Base-by-base conservation (phyloP, 345 rosid genomes). In the Gossypium herbaceum region DNA sequence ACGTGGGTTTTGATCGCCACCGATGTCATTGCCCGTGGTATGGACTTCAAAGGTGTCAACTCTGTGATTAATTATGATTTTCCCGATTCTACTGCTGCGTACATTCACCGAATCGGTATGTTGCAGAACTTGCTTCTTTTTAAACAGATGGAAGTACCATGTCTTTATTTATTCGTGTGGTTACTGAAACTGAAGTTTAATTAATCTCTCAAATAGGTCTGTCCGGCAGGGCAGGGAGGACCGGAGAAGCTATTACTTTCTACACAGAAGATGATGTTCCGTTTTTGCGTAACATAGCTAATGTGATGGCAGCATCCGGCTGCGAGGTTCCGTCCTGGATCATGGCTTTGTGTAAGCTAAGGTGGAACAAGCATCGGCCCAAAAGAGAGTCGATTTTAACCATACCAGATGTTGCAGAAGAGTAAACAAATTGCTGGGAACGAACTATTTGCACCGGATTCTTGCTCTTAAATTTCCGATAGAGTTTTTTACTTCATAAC, bases 1-100 rank as follows among this genome's bases (percentile, higher is more conserved):
- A 90, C 85, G 50, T 94, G 99, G 97, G 94, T 94, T 57, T 77
- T 94, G 77, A 93, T 95, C 24, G 98, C 98, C 60, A 95, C 97
- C 29, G 98, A 95, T 84, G 94, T 95, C 71, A 84, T 95, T 34
- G 97, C 97, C 57, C 91, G 97, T 24, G 98, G 98, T 39, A 91
- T 95, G 99, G 99, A 95, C 83, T 95, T 95, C 85, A 95, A 95
- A 83, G 98, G 98, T 25, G 87, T 93, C 80, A 90, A 89, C 79
- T 91, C 89, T 39, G 97, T 91, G 77, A 90, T 93, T 73, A 95
- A 95, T 83, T 95, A 89, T 65, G 98, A 95, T 78, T 95, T 95
- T 78, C 98, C 99, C 0, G 96, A 95, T 77, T 89, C 96, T 58
- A 88, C 92, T 39, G 82, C 97, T 56, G 90, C 99, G 15, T 95